Evolutionary conservation across 2,329 filamentous ascomycete genomes (phyloP).

Genomic region (Ophiostoma populinum): DNA sequence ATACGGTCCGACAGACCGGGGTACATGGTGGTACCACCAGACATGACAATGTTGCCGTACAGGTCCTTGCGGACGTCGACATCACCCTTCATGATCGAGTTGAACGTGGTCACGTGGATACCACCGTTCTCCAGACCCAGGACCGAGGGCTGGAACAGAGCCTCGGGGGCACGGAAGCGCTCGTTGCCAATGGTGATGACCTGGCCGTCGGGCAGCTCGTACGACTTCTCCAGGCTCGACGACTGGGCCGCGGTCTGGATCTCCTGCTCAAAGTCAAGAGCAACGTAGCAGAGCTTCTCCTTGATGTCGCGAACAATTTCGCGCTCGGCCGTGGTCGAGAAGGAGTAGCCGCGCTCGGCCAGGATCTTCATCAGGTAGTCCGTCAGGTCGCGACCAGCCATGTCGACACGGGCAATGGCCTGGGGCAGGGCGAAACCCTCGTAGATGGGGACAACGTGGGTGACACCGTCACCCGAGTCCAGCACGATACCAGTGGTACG

Average conservation of each 20-base stretch:
- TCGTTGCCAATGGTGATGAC: constrained; percentile 99
- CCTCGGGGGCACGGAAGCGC: constrained; percentile 98
- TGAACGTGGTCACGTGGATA: constrained; percentile 99
- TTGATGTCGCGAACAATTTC: constrained; percentile 99
- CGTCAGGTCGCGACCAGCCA: constrained; percentile 99
- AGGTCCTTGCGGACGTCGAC: constrained; percentile 99
- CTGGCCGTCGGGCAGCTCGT: constrained; percentile 97
- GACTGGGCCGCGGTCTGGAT: constrained; percentile 99
- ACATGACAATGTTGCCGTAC: constrained; percentile 99
- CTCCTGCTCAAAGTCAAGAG: constrained; percentile 99
- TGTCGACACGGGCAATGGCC: constrained; percentile 99
- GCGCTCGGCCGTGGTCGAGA: constrained; percentile 99
- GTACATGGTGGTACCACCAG: constrained; percentile 99
- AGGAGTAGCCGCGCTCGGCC: constrained; percentile 97
- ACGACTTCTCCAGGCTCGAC: constrained; percentile 98
- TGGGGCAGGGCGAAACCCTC: constrained; percentile 99
- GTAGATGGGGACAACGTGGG: constrained; percentile 99
- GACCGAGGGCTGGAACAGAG: constrained; percentile 97
- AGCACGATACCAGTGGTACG: constrained; percentile 99
- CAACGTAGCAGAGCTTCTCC: constrained; percentile 99
- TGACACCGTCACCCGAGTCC: constrained; percentile 99
- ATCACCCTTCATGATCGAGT: constrained; percentile 99
- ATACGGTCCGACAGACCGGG: constrained; percentile 99
- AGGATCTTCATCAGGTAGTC: constrained; percentile 99
- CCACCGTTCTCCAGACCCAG: constrained; percentile 96